Evolutionary conservation across 169 alveolate species (phyloP).

Genomic region (Eimeria necatrix): DNA sequence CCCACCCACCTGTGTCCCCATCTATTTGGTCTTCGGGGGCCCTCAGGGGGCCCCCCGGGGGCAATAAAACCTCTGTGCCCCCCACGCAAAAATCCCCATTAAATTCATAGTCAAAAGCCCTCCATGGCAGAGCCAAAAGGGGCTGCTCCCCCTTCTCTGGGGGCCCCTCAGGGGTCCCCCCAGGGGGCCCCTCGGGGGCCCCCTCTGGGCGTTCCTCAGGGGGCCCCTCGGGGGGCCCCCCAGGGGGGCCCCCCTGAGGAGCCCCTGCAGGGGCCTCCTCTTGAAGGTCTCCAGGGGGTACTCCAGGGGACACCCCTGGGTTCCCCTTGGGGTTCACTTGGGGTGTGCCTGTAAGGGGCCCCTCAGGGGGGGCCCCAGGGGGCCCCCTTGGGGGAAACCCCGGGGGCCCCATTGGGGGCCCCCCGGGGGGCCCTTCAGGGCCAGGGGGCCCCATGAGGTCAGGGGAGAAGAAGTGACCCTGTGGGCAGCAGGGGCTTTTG

Average conservation of each 20-base stretch:
- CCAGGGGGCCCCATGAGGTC: not conserved
- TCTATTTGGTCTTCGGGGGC: constrained; percentile 39
- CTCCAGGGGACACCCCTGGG: not conserved
- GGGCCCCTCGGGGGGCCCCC: constrained; percentile 5
- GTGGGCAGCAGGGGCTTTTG: no score
- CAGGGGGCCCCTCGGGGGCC: not conserved
- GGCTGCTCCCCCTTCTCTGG: not conserved
- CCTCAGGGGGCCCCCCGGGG: constrained; percentile 37
- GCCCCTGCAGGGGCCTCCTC: not conserved
- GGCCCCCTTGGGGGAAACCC: no score
- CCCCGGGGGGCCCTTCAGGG: not conserved
- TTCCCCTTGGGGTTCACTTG: not conserved
- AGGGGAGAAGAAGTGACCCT: not conserved
- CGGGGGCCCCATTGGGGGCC: not conserved
- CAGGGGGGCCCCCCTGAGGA: not conserved
- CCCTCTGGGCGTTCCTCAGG: not conserved
- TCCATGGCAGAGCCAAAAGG: constrained; percentile 37
- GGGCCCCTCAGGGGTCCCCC: not conserved
- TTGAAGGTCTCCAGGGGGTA: not conserved
- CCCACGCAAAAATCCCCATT: constrained; percentile 16
- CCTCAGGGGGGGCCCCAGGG: no score
- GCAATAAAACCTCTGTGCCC: constrained; percentile 20
- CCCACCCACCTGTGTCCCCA: constrained; percentile 43
- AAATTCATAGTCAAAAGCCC: not conserved
- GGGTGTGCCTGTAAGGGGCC: not conserved